These are phyloP conservation scores for Saccharomyces pastorianus DNA, from an alignment of 1,139 yeast species.

Conservation along the genomic window DNA sequence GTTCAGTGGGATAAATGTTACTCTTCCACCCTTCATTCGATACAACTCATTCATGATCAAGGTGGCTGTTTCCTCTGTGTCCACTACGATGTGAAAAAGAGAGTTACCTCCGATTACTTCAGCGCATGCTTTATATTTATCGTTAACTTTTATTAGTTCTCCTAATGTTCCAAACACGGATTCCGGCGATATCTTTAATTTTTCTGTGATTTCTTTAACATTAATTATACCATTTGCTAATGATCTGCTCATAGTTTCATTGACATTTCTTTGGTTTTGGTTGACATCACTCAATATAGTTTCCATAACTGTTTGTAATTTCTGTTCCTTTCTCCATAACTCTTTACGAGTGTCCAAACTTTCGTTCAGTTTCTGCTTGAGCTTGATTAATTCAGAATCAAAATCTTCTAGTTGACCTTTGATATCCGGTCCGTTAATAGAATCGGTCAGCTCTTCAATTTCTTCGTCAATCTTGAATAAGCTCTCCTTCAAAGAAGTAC, in stretches of 20 bases:
- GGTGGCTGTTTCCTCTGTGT: constrained; percentile 77
- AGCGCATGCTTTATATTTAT: constrained; percentile 75
- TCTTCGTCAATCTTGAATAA: constrained; percentile 19
- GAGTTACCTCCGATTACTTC: constrained; percentile 87
- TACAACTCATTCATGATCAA: constrained; percentile 66
- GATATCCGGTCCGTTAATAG: constrained; percentile 34
- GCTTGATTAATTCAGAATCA: constrained; percentile 27
- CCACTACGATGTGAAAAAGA: constrained; percentile 82
- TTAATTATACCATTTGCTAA: constrained; percentile 64
- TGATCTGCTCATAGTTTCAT: constrained; percentile 67
- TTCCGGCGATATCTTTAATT: constrained; percentile 41
- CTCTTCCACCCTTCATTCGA: constrained; percentile 70
- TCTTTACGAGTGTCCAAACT: constrained; percentile 60
- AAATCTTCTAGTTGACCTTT: constrained; percentile 29
- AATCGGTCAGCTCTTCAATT: constrained; percentile 33
- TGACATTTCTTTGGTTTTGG: constrained; percentile 50
- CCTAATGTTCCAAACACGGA: constrained; percentile 81
- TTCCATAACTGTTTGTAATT: constrained; percentile 46
- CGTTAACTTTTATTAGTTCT: constrained; percentile 71
- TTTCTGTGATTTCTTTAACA: constrained; percentile 51
- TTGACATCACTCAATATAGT: constrained; percentile 49
- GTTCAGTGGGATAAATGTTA: constrained; percentile 84
- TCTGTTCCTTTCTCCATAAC: constrained; percentile 76
- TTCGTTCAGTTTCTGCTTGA: constrained; percentile 38
- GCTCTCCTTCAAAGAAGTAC: not conserved